A percentile compares a stretch with the other conserved stretches of the same genome.
phyloP scores from a whole-genome alignment of 2,329 filamentous ascomycete genomes.

The Aureobasidium sp. region DNA sequence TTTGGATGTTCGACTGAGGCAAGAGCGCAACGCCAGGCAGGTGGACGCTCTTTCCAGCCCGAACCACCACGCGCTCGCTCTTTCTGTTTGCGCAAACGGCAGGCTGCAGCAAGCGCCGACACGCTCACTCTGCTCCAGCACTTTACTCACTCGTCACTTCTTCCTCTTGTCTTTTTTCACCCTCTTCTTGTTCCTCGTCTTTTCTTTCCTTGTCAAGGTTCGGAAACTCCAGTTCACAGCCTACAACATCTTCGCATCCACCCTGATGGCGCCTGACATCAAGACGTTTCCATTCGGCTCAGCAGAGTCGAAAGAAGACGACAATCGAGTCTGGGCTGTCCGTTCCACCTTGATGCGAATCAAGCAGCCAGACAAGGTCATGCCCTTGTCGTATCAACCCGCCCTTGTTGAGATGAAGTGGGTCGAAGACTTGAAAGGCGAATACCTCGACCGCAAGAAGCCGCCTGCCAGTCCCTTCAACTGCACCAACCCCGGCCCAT shows the following conservation, averaged over 20 bases:
- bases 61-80: neutral
- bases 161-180: neutral
- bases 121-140: neutral
- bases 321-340: neutral
- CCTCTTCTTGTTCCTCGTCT: neutral
- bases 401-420: neutral
- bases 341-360: neutral
- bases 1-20: neutral
- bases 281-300: neutral
- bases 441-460: neutral
- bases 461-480: neutral
- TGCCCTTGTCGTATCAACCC: neutral
- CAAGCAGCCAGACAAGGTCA: neutral
- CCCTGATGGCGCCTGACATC: neutral
- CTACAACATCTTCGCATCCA: neutral
- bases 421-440: neutral
- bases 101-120: neutral
- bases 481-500: neutral
- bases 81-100: neutral
- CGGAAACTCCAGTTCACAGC: neutral
- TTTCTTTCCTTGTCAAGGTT: neutral
- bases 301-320: neutral
- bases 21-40: neutral
- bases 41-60: neutral
- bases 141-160: neutral